Percentiles rank a stretch among this genome's conserved stretches.
Evolutionary conservation across 148 eudicot species (phyloP).

Genomic region (Pouteria glomerata): DNA sequence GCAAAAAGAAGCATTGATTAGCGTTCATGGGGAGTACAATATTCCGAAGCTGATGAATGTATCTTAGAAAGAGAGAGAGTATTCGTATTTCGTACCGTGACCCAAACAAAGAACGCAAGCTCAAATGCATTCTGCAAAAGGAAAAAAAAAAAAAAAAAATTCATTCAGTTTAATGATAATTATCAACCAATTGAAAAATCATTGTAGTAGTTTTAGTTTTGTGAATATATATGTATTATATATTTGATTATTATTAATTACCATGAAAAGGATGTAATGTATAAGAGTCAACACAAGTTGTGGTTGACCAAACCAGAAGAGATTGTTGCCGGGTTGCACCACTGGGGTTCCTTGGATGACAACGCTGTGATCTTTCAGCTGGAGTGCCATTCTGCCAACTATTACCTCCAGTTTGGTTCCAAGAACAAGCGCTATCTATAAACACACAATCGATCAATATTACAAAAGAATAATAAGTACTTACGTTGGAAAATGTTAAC

Average conservation of each 20-base stretch:
- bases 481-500: not conserved
- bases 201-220: no score
- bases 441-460: not conserved
- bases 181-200: not conserved
- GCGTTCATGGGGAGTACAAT: not conserved
- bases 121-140: slow-evolving; percentile 45
- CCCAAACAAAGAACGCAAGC: slow-evolving; percentile 37
- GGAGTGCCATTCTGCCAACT: slow-evolving; percentile 39
- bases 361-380: slow-evolving; percentile 18
- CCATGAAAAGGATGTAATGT: slow-evolving; percentile 35
- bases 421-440: slow-evolving; percentile 27
- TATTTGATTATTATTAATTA: not conserved
- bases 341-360: slow-evolving; percentile 35
- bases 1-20: no score
- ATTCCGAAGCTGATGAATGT: not conserved
- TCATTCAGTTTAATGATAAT: not conserved
- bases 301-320: slow-evolving; percentile 41
- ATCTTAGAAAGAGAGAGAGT: not conserved
- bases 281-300: slow-evolving; percentile 35
- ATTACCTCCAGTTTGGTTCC: slow-evolving; percentile 45
- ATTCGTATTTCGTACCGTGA: slow-evolving; percentile 25
- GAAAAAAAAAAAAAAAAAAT: not conserved
- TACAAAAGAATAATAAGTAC: not conserved
- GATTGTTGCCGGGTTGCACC: slow-evolving; percentile 34
- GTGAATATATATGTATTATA: not conserved